Conservation (phyloP, 2,329 filamentous ascomycete genomes). For the Myriangium duriaei region DNA sequence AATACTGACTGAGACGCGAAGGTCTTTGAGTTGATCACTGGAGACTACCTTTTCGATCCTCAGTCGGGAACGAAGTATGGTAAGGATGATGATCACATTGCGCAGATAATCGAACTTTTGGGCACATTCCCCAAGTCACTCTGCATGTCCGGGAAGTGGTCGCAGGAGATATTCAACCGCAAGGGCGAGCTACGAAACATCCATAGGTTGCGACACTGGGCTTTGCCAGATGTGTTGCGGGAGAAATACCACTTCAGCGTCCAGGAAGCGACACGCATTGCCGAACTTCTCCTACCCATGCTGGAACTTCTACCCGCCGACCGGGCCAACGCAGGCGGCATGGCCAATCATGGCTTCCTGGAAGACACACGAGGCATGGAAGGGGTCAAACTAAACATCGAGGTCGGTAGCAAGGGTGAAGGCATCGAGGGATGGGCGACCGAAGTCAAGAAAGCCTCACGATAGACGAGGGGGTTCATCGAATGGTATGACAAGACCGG, state of each 20-base stretch:
- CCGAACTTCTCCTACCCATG: conserved; percentile 81
- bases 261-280: conserved; percentile 65
- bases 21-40: conserved; percentile 96
- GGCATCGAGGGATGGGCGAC: conserved; percentile 89
- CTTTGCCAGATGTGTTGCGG: conserved; percentile 76
- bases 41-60: conserved; percentile 95
- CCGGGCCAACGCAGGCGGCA: conserved; percentile 88
- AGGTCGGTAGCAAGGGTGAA: conserved; percentile 72
- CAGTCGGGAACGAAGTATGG: conserved; percentile 98
- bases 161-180: conserved; percentile 95
- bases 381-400: conserved; percentile 57
- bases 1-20: conserved; percentile 27
- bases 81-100: conserved; percentile 98
- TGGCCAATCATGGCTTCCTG: conserved; percentile 76
- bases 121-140: conserved; percentile 87
- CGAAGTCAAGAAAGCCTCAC: conserved; percentile 55
- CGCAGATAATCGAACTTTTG: conserved; percentile 94
- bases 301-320: conserved; percentile 78
- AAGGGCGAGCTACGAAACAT: conserved; percentile 97
- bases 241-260: conserved; percentile 95
- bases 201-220: conserved; percentile 91
- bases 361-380: conserved; percentile 85
- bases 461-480: conserved; percentile 2
- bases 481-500: background rate
- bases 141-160: conserved; percentile 90